A percentile compares a stretch with the other conserved stretches of the same genome.
These are phyloP conservation scores for Aspergillus amoenus DNA, from an alignment of 2,329 filamentous ascomycete species.

Conservation along the genomic window DNA sequence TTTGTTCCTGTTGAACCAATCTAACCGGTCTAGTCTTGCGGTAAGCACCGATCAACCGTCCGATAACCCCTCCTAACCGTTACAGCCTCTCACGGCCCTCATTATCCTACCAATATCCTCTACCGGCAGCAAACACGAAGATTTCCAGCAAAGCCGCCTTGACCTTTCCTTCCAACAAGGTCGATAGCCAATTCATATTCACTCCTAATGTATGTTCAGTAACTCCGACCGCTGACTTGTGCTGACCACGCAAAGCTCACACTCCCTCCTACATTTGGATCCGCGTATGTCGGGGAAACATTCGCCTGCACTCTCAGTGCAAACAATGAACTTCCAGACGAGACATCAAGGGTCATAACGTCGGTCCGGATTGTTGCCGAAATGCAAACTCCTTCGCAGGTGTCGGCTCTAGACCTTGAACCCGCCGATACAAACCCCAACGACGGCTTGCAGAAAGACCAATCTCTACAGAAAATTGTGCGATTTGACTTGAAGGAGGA, in stretches of 20 bases:
- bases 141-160: constrained; percentile 67
- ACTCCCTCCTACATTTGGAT: constrained; percentile 86
- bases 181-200: constrained; percentile 55
- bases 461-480: constrained; percentile 77
- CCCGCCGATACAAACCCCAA: constrained; percentile 48
- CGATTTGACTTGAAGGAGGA: constrained; percentile 89
- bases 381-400: constrained; percentile 87
- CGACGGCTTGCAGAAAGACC: constrained; percentile 45
- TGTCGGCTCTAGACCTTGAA: constrained; percentile 61
- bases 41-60: constrained; percentile 27
- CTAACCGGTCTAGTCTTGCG: constrained; percentile 37
- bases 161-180: constrained; percentile 61
- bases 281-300: constrained; percentile 91
- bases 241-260: constrained; percentile 56
- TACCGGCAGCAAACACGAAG: constrained; percentile 47
- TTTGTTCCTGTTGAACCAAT: constrained; percentile 1
- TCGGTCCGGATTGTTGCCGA: constrained; percentile 84
- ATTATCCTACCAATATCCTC: constrained; percentile 46
- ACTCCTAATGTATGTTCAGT: constrained; percentile 49
- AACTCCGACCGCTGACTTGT: background rate
- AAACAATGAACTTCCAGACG: constrained; percentile 72
- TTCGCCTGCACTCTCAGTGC: constrained; percentile 94
- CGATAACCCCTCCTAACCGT: constrained; percentile 15
- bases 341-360: constrained; percentile 55
- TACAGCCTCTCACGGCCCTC: constrained; percentile 72